phyloP scores from a whole-genome alignment of 495 filamentous ascomycete species.

The Podospora pseudopauciseta region DNA sequence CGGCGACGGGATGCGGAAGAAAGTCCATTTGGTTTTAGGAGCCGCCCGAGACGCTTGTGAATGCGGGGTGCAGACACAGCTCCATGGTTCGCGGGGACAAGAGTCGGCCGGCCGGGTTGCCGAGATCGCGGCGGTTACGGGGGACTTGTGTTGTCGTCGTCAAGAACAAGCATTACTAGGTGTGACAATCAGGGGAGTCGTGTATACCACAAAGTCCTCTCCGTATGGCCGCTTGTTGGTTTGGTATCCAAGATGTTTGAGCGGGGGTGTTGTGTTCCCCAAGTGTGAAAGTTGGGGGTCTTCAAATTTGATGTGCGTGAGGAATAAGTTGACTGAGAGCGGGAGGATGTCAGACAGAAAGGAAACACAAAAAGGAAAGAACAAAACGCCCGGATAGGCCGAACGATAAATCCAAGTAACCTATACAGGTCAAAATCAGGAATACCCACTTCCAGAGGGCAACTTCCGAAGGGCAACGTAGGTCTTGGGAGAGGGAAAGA shows the following conservation, averaged over 20 bases:
- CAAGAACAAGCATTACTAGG: neutral
- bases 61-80: conserved; percentile 16
- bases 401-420: neutral
- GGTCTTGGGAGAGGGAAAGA: neutral
- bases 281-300: too few relatives aligned
- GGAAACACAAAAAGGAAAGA: neutral
- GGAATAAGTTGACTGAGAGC: neutral
- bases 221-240: neutral
- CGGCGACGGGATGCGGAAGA: conserved; percentile 22
- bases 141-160: neutral
- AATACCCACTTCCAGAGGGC: neutral
- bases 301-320: neutral
- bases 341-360: neutral
- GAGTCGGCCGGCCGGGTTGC: neutral
- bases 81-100: conserved; percentile 15
- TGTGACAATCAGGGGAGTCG: neutral
- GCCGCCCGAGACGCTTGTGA: conserved; percentile 10
- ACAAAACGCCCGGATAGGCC: neutral
- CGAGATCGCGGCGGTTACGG: neutral
- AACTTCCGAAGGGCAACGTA: neutral
- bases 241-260: neutral
- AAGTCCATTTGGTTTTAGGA: conserved; percentile 23
- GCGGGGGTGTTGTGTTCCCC: too few relatives aligned
- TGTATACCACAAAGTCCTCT: too few relatives aligned
- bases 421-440: neutral